These are phyloP conservation scores for Vitrella brassicaformis DNA, from an alignment of 73 alveolate genomes.

Conservation along the genomic window DNA sequence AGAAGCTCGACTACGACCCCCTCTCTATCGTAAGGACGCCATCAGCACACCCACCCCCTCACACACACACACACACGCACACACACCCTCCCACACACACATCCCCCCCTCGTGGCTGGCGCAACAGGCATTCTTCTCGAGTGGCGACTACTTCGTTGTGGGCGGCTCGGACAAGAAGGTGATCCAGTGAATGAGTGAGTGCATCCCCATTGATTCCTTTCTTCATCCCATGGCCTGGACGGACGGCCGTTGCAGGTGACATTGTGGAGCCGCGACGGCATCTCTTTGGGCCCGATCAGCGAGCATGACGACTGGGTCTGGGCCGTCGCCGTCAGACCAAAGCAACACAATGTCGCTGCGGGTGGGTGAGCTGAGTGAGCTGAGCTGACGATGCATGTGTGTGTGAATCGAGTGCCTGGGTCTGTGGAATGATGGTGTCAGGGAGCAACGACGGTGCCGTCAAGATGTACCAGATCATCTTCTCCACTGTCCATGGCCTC, in stretches of 20 bases:
- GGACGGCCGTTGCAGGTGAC: constrained; percentile 4
- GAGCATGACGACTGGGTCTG: constrained; percentile 34
- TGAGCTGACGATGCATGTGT: too few relatives aligned
- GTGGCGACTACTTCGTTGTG: constrained; percentile 34
- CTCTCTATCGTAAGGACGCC: neutral
- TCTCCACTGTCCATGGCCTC: constrained; percentile 64
- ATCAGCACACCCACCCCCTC: too few relatives aligned
- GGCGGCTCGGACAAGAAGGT: constrained; percentile 35
- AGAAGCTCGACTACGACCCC: neutral
- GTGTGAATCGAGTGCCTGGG: neutral
- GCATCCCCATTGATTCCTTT: neutral
- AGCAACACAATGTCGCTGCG: too few relatives aligned
- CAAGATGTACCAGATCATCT: constrained; percentile 42
- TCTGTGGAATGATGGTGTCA: constrained; percentile 6
- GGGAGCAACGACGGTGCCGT: constrained; percentile 38
- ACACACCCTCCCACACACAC: neutral
- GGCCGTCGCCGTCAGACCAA: too few relatives aligned
- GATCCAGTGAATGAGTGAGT: neutral
- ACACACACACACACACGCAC: too few relatives aligned
- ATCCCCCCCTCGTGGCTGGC: neutral
- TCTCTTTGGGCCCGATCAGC: constrained; percentile 11
- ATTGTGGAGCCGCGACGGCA: constrained; percentile 34
- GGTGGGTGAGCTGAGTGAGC: too few relatives aligned
- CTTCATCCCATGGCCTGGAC: neutral
- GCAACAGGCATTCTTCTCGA: neutral